phyloP scores from a whole-genome alignment of 2,329 filamentous ascomycete genomes.

The Fusarium nanum region DNA sequence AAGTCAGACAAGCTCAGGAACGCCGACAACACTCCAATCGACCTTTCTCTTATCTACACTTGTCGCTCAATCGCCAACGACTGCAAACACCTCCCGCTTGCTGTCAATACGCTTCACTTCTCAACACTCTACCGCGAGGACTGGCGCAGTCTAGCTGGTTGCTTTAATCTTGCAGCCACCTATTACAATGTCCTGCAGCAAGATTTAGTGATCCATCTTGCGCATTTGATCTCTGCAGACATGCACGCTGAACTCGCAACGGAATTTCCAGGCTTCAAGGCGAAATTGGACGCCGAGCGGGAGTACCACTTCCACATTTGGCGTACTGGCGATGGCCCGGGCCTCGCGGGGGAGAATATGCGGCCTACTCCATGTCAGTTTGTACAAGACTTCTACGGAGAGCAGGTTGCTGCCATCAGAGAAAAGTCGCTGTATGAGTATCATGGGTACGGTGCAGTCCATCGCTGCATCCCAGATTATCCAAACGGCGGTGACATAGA shows the following conservation, averaged over 20 bases:
- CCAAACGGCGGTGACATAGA: rapidly evolving
- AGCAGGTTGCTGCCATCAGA: rapidly evolving
- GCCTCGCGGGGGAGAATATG: rapidly evolving
- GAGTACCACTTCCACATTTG: neutral
- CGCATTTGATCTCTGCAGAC: neutral
- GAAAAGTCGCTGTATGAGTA: rapidly evolving
- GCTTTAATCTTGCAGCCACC: slow-evolving; percentile 12
- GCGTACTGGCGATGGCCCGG: neutral
- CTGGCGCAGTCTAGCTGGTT: neutral
- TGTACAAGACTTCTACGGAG: rapidly evolving
- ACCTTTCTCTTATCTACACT: slow-evolving; percentile 30
- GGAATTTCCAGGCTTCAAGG: neutral
- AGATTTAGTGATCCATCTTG: slow-evolving; percentile 2
- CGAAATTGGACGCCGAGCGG: neutral
- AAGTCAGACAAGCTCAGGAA: slow-evolving; percentile 11
- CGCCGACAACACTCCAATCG: slow-evolving; percentile 7
- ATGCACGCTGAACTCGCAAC: slow-evolving; percentile 5
- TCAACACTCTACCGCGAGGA: slow-evolving; percentile 21
- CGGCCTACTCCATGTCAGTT: neutral
- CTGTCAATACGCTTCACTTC: slow-evolving; percentile 21
- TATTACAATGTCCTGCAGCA: neutral
- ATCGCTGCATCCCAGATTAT: neutral
- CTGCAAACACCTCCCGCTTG: neutral
- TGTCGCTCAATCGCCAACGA: slow-evolving; percentile 29
- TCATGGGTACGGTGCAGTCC: neutral